Base-by-base conservation (phyloP, 2,329 filamentous ascomycete genomes). In the Hypoxylon sp. region DNA sequence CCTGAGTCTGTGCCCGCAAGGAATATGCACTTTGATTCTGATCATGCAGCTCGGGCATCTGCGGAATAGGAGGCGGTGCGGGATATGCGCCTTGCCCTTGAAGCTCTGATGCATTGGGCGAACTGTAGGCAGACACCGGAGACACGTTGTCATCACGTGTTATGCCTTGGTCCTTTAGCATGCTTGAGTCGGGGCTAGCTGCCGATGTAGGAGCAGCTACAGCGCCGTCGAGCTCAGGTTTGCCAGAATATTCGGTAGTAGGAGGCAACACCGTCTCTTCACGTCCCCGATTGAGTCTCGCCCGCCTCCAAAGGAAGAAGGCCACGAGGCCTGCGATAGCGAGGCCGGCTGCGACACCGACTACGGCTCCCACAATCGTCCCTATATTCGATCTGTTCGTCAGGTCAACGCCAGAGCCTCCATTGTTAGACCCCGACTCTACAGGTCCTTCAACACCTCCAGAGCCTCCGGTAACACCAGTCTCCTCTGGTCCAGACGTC, bases 251-350 rank as follows among this genome's bases (percentile, higher is more conserved):
- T 31, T 52, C 65, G 0, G 17, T 53, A 9, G 33, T 31, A 26
- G 58, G 9, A n/a, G 31, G 24, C n/a, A 22, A 35, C 42, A 3
- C 24, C 11, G 31, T 22, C 10, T 54, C 60, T 24, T 61, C 17
- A 3, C 52, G 54, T 24, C 53, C 51, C 26, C 63, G 51, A 5
- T 70, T 55, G 58, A 66, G 63, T 44, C 64, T 70, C 47, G 62
- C 64, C 37, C 72, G 70, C 17, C 73, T 70, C 63, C 75, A 74
- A 46, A 83, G 76, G 72, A 83, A 79, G 60, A 84, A 76, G 24
- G 80, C 76, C 0, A 76, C 67, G 0, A 77, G 78, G 3, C 67
- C 74, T 37, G 81, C 64, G 11, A 79, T 42, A 8, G 66, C 74
- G 1, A 82, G 68, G 3, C 76, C 79, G 1, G 63, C 76, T 8